Evolutionary conservation across 306 rosid genomes (phyloP), one percentile per base, ranked within the genome.

Genomic region (Pyrus betulifolia): DNA sequence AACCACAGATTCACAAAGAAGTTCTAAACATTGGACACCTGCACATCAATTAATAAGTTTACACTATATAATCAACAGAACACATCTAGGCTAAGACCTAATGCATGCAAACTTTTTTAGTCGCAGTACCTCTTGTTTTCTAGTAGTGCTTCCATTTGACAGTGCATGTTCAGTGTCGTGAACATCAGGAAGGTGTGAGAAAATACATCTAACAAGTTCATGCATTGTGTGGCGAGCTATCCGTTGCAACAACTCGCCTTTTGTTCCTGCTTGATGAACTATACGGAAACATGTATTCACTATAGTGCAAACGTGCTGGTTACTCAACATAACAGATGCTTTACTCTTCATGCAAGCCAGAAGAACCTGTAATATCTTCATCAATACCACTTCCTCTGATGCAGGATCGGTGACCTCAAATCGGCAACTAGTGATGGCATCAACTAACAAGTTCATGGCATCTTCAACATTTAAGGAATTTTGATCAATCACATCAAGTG

Each of bases 351-450:
- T 89, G 84, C 99, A 96, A 44, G 98, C 91, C 76, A 89, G 87
- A 80, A 96, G 93, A 84, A 96, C 97, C 87, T 96, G 98, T 27
- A 96, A 91, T 87, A 92, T 96, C 91, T 91, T 96, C 93, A 89
- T 88, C 74, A 96, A 79, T 67, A 92, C 97, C 77, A 91, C 97
- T 85, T 95, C 97, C 80, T 96, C 99, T 0, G 98, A 92, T 78
- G 93, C 89, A 79, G 97, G 88, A 91, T 96, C 98, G 25, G 90
- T 89, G 82, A 91, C 96, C 85, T 96, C 97, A 88, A 96, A 96
- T 82, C 99, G 86, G 85, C 97, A 92, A 80, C 98, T 92, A 77
- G 98, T 92, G 84, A 92, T 90, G 70, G 97, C 96, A 89, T 96
- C 99, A 78, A 96, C 99, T 77, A 96, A 84, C 87, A 89, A 85